phyloP scores from a whole-genome alignment of 177 flowering plant species.

The Vitis hybrid region DNA sequence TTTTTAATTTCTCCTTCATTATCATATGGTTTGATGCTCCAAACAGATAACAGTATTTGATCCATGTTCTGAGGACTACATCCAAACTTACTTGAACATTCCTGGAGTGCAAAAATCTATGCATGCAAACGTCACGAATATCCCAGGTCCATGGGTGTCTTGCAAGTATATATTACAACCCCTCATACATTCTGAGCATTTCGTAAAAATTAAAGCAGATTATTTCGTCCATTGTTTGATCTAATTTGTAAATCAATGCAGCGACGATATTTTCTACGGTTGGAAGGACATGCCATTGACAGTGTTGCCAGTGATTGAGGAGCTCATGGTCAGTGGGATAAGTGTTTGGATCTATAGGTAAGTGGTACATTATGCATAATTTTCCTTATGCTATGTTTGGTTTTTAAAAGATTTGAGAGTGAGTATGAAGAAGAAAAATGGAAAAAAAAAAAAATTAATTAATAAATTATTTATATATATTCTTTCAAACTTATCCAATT shows the following conservation, averaged over 20 bases:
- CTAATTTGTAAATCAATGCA: not conserved
- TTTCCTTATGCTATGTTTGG: not conserved
- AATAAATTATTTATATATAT: no score
- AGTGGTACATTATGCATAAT: not conserved
- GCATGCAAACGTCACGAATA: conserved; percentile 26
- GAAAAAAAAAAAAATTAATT: no score
- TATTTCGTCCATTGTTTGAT: not conserved
- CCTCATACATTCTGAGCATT: not conserved
- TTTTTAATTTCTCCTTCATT: not conserved
- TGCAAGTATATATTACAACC: conserved; percentile 25
- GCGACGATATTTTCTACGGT: not conserved
- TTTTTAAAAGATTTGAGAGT: not conserved
- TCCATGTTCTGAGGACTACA: conserved; percentile 31
- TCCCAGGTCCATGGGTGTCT: conserved; percentile 26
- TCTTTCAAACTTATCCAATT: no score
- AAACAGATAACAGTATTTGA: conserved; percentile 23
- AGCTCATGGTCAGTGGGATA: conserved; percentile 32
- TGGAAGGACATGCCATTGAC: conserved; percentile 30
- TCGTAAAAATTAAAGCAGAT: not conserved
- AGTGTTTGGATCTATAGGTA: conserved; percentile 46
- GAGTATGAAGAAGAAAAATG: no score
- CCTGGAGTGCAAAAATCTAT: conserved; percentile 30
- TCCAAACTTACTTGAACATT: conserved; percentile 18
- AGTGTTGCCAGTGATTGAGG: conserved; percentile 29
- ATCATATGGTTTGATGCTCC: not conserved